Percentiles rank a stretch among this genome's conserved stretches.
Conservation (phyloP, 2,329 filamentous ascomycete species). For the Byssochlamys sp. region DNA sequence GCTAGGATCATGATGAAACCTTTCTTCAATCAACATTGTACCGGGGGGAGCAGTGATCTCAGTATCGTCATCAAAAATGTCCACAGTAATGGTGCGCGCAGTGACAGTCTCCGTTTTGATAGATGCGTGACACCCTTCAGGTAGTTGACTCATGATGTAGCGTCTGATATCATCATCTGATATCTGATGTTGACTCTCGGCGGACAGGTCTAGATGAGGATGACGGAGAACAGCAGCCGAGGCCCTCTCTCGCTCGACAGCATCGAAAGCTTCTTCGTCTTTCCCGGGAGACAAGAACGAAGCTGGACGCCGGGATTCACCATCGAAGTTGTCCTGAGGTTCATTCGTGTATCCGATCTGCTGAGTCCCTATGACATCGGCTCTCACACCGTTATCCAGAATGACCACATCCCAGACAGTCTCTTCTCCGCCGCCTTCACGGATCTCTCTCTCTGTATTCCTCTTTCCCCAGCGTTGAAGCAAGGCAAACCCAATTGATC, state of each 20-base stretch:
- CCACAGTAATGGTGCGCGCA: constrained; percentile 38
- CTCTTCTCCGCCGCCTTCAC: constrained; percentile 34
- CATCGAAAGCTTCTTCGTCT: constrained; percentile 29
- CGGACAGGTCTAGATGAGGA: constrained; percentile 21
- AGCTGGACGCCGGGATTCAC: constrained; percentile 46
- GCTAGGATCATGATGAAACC: constrained; percentile 40
- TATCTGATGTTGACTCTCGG: constrained; percentile 28
- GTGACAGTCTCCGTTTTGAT: constrained; percentile 35
- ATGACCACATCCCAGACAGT: constrained; percentile 41
- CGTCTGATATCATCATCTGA: constrained; percentile 37
- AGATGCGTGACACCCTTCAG: constrained; percentile 32
- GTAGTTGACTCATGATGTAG: constrained; percentile 41
- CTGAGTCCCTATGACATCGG: constrained; percentile 38
- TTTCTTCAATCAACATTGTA: constrained; percentile 37
- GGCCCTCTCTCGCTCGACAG: constrained; percentile 26
- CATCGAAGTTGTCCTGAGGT: constrained; percentile 37
- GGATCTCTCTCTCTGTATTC: constrained; percentile 33
- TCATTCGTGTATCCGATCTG: constrained; percentile 20
- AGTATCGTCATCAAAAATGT: constrained; percentile 35
- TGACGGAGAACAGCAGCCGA: constrained; percentile 14
- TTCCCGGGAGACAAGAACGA: constrained; percentile 34
- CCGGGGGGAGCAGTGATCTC: constrained; percentile 37
- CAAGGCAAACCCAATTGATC: constrained; percentile 36
- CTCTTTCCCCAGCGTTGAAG: constrained; percentile 39
- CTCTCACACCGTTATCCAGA: constrained; percentile 36